These are phyloP conservation scores for Solanum commersonii DNA, from an alignment of 257 asterid genomes.

Conservation along the genomic window DNA sequence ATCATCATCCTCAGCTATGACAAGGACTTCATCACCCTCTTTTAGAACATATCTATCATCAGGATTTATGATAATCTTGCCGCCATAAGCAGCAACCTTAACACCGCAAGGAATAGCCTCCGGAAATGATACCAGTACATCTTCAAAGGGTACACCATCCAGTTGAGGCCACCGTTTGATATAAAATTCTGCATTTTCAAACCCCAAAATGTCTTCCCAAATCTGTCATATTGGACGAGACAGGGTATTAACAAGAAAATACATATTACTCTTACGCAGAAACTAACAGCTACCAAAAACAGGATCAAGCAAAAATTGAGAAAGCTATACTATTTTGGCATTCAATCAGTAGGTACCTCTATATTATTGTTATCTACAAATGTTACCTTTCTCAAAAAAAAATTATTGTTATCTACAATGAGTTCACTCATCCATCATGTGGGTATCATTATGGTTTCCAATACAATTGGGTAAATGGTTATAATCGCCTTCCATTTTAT, in stretches of 20 bases:
- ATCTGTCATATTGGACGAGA: conserved; percentile 42
- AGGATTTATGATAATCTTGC: conserved; percentile 80
- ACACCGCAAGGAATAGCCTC: conserved; percentile 97
- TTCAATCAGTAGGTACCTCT: neutral
- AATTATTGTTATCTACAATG: neutral
- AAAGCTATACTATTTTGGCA: neutral
- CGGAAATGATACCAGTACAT: conserved; percentile 73
- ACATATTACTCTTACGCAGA: neutral
- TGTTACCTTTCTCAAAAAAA: too few species aligned
- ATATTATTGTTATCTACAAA: neutral
- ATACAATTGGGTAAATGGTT: neutral
- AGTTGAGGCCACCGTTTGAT: conserved; percentile 87
- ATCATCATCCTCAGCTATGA: conserved; percentile 98
- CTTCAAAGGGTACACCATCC: conserved; percentile 67
- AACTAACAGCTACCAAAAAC: neutral
- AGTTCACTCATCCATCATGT: neutral
- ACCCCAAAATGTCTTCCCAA: conserved; percentile 98
- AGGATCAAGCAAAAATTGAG: neutral
- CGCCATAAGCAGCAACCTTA: conserved; percentile 72
- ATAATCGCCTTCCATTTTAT: neutral
- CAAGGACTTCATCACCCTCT: conserved; percentile 94
- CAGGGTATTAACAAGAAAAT: neutral
- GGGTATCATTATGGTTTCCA: neutral
- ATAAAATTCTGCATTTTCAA: conserved; percentile 94
- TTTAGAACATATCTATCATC: conserved; percentile 68